Percentiles rank a stretch among this genome's conserved stretches.
phyloP scores from a whole-genome alignment of 768 basidiomycete species.

The Hygrocybe punicea region DNA sequence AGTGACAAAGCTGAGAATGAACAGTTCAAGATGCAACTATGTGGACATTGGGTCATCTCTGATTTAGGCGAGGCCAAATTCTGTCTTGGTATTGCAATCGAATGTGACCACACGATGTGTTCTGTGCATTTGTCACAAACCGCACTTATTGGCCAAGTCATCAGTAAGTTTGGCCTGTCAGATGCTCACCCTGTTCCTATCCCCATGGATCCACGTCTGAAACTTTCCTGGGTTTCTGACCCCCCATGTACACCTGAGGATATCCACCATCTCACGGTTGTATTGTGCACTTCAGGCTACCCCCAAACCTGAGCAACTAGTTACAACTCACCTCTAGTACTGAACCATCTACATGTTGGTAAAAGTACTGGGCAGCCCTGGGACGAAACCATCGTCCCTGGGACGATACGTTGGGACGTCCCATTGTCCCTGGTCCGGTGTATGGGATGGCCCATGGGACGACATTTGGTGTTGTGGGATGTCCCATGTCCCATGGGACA shows the following conservation, averaged over 20 bases:
- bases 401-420: no score
- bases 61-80: constrained; percentile 33
- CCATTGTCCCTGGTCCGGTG: no score
- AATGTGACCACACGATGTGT: constrained; percentile 19
- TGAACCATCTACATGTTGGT: no score
- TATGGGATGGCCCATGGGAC: no score
- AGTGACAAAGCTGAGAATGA: constrained; percentile 10
- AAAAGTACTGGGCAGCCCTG: no score
- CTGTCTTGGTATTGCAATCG: constrained; percentile 38
- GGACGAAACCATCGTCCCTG: no score
- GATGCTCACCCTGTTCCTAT: not conserved
- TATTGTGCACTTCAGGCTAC: no score
- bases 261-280: not conserved
- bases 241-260: not conserved
- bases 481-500: no score
- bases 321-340: no score
- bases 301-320: no score
- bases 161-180: not conserved
- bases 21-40: constrained; percentile 28
- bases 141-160: constrained; percentile 22
- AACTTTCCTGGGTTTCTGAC: not conserved
- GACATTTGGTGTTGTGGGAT: no score
- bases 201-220: not conserved
- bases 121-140: constrained; percentile 24
- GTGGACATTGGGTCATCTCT: constrained; percentile 28